These are phyloP conservation scores for Tagetes patula DNA, from an alignment of 129 eudicot species.

Conservation along the genomic window DNA sequence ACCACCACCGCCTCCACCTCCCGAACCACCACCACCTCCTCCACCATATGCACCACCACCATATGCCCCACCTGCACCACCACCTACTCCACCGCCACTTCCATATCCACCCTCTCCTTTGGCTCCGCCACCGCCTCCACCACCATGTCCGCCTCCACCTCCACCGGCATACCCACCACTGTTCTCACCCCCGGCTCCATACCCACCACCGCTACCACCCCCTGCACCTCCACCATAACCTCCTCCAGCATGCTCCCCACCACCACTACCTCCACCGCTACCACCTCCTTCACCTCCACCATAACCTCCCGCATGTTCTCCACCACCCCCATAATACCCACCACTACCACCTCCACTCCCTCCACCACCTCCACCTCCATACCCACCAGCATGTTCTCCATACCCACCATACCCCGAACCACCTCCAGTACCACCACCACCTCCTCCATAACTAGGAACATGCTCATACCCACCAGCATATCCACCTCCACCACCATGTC, in stretches of 20 bases:
- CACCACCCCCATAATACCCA: conserved; percentile 42
- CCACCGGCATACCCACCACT: conserved; percentile 46
- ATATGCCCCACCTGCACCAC: conserved; percentile 40
- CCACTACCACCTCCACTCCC: conserved; percentile 45
- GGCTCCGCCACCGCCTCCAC: conserved; percentile 37
- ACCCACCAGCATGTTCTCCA: conserved; percentile 51
- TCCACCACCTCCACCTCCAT: conserved; percentile 50
- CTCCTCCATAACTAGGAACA: conserved; percentile 43
- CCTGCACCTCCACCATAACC: conserved; percentile 38
- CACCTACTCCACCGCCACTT: conserved; percentile 33
- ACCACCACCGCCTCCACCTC: conserved; percentile 40
- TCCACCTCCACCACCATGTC: conserved; percentile 44
- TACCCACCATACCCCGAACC: conserved; percentile 48
- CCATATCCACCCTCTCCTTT: conserved; percentile 31
- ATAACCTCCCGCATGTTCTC: conserved; percentile 47
- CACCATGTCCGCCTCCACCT: conserved; percentile 34
- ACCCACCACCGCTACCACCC: conserved; percentile 37
- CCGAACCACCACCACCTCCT: conserved; percentile 42
- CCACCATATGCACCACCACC: conserved; percentile 40
- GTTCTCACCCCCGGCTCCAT: conserved; percentile 41
- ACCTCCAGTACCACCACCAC: conserved; percentile 41
- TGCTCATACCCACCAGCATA: conserved; percentile 31
- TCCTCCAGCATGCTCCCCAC: conserved; percentile 39
- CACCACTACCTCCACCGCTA: conserved; percentile 34
- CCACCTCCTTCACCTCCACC: conserved; percentile 42